Evolutionary conservation across 176 grass and related monocot genomes (phyloP).

Genomic region (Aegilops sharonensis): DNA sequence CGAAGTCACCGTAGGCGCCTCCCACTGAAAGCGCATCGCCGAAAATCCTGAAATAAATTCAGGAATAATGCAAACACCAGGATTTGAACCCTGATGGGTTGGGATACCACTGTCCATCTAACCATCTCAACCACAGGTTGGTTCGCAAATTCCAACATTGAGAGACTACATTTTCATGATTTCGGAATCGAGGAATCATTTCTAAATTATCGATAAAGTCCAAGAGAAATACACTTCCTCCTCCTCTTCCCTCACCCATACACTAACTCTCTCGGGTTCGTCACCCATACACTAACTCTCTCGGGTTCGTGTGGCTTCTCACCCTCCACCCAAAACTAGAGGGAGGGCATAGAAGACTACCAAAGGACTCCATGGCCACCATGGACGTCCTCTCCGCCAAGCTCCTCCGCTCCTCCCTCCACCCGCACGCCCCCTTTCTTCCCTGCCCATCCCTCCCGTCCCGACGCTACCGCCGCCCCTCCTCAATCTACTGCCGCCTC

Average conservation of each 20-base stretch:
- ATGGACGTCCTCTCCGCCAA: constrained; percentile 71
- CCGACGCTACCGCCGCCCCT: constrained; percentile 22
- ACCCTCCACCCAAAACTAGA: constrained; percentile 28
- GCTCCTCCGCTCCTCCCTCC: constrained; percentile 46
- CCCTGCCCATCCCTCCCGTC: background rate
- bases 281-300: constrained; percentile 5
- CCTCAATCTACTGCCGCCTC: constrained; percentile 43
- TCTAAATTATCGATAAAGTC: too few relatives aligned
- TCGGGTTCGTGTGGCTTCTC: constrained; percentile 29
- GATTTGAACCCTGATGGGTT: too few relatives aligned
- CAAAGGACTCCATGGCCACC: constrained; percentile 29
- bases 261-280: background rate
- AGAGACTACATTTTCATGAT: too few relatives aligned
- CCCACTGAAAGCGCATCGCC: too few relatives aligned
- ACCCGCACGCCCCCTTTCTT: constrained; percentile 14
- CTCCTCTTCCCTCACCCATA: constrained; percentile 25
- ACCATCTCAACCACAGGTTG: too few relatives aligned
- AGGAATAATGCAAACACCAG: too few relatives aligned
- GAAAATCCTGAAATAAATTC: too few relatives aligned
- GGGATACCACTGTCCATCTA: too few relatives aligned
- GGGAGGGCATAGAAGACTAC: constrained; percentile 16
- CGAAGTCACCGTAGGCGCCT: too few relatives aligned
- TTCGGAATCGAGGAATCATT: too few relatives aligned
- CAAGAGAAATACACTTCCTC: background rate
- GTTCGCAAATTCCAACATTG: too few relatives aligned